Conservation (phyloP, 2,329 filamentous ascomycete genomes). For the Didymosphaeria variabile region DNA sequence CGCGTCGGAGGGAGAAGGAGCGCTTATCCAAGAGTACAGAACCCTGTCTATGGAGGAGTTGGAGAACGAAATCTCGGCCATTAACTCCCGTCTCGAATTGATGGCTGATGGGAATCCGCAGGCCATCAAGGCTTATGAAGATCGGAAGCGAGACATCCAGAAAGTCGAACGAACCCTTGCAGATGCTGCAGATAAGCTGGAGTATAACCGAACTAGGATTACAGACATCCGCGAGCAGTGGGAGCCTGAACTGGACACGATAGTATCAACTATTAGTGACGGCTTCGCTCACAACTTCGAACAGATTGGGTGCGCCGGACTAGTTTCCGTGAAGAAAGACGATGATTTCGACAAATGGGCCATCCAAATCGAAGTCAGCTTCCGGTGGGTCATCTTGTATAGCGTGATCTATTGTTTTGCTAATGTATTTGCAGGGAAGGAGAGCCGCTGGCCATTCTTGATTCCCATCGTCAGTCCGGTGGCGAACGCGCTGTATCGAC, state of each 20-base stretch:
- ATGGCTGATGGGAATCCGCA: constrained; percentile 80
- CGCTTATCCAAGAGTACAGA: constrained; percentile 30
- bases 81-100: constrained; percentile 78
- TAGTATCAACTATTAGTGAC: constrained; percentile 83
- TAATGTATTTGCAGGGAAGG: constrained; percentile 56
- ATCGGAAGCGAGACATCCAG: constrained; percentile 68
- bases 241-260: constrained; percentile 82
- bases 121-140: constrained; percentile 75
- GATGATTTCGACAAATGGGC: constrained; percentile 94
- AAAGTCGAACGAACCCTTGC: constrained; percentile 68
- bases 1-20: constrained; percentile 37
- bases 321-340: constrained; percentile 87
- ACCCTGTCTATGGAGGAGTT: constrained; percentile 63
- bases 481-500: constrained; percentile 96
- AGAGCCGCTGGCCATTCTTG: constrained; percentile 83
- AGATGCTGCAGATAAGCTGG: constrained; percentile 64
- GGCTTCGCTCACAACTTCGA: constrained; percentile 94
- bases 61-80: constrained; percentile 76
- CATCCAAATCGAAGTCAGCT: constrained; percentile 93
- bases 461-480: constrained; percentile 93
- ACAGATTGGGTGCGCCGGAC: constrained; percentile 91
- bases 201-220: constrained; percentile 67
- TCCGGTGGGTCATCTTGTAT: constrained; percentile 68
- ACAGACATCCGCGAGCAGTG: constrained; percentile 73
- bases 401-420: constrained; percentile 10